A percentile compares a stretch with the other conserved stretches of the same genome.
These are phyloP conservation scores for Samsoniella hepiali DNA, from an alignment of 2,329 filamentous ascomycete species.

Conservation along the genomic window DNA sequence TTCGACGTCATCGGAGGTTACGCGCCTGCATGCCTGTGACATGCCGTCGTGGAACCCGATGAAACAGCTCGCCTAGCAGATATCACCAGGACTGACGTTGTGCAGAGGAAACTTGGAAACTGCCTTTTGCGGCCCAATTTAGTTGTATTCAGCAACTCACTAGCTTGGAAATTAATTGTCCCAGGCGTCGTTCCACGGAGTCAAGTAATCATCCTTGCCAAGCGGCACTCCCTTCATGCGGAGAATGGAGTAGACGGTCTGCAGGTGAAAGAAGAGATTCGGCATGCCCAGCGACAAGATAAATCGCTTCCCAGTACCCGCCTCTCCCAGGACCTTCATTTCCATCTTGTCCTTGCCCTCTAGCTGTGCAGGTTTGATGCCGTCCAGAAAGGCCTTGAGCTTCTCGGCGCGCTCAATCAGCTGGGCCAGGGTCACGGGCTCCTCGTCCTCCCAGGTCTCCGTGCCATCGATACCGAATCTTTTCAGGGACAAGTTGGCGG, in stretches of 20 bases:
- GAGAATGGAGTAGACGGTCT: slow-evolving; percentile 54
- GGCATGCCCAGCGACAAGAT: slow-evolving; percentile 46
- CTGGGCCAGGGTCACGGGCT: slow-evolving; percentile 29
- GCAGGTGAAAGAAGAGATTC: slow-evolving; percentile 60
- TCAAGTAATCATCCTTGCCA: slow-evolving; percentile 55
- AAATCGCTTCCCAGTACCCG: slow-evolving; percentile 35
- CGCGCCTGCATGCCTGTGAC: too few species aligned
- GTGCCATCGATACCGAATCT: slow-evolving; percentile 3
- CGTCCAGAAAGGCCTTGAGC: slow-evolving; percentile 30
- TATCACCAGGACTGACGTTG: too few species aligned
- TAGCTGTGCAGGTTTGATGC: slow-evolving; percentile 26
- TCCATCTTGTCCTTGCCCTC: slow-evolving; percentile 25
- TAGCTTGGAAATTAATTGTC: not conserved
- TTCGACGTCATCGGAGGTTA: too few species aligned
- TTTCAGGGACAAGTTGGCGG: slow-evolving; percentile 25
- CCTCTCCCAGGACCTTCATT: slow-evolving; percentile 28
- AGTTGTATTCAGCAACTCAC: too few species aligned
- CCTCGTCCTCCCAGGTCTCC: slow-evolving; percentile 29
- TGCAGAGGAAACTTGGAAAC: too few species aligned
- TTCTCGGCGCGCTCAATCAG: slow-evolving; percentile 27
- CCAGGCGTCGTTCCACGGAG: not conserved
- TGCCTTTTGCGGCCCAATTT: too few species aligned
- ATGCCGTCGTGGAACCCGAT: too few species aligned
- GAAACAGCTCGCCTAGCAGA: too few species aligned
- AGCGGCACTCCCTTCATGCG: slow-evolving; percentile 51